phyloP scores from a whole-genome alignment of 108 stramenopile genomes.

The Aurantiochytrium sp. region DNA sequence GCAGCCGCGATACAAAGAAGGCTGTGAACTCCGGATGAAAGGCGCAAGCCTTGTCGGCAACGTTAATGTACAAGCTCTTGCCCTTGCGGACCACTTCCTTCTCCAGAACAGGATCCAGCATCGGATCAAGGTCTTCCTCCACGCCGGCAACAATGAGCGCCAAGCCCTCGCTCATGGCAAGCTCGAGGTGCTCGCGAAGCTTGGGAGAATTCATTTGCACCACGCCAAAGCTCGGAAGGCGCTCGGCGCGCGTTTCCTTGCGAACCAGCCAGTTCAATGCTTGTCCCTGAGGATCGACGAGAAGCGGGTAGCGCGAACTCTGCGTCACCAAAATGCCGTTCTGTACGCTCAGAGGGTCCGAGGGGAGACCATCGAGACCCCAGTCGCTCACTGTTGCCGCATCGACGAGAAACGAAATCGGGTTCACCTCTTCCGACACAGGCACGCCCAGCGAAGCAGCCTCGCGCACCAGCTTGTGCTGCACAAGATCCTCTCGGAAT shows the following conservation, averaged over 20 bases:
- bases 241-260: conserved; percentile 51
- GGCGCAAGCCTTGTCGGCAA: conserved; percentile 80
- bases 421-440: conserved; percentile 65
- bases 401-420: conserved; percentile 72
- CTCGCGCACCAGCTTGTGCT: conserved; percentile 68
- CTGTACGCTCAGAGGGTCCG: conserved; percentile 74
- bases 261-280: conserved; percentile 75
- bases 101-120: conserved; percentile 82
- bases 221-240: conserved; percentile 52
- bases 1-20: conserved; percentile 78
- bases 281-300: conserved; percentile 83
- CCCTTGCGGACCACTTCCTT: conserved; percentile 72
- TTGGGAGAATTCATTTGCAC: conserved; percentile 62
- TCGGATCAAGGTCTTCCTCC: conserved; percentile 80
- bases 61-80: conserved; percentile 61
- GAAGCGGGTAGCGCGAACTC: conserved; percentile 68
- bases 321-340: conserved; percentile 85
- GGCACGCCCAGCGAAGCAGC: conserved; percentile 67
- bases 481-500: conserved; percentile 67
- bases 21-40: conserved; percentile 68
- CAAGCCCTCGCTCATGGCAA: conserved; percentile 73
- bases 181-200: conserved; percentile 75
- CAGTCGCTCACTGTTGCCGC: conserved; percentile 77
- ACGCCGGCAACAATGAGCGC: conserved; percentile 71
- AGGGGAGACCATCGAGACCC: conserved; percentile 76